Evolutionary conservation across 2,329 filamentous ascomycete genomes (phyloP), one percentile per base, ranked within the genome.

Genomic region (Zarea fungicola): DNA sequence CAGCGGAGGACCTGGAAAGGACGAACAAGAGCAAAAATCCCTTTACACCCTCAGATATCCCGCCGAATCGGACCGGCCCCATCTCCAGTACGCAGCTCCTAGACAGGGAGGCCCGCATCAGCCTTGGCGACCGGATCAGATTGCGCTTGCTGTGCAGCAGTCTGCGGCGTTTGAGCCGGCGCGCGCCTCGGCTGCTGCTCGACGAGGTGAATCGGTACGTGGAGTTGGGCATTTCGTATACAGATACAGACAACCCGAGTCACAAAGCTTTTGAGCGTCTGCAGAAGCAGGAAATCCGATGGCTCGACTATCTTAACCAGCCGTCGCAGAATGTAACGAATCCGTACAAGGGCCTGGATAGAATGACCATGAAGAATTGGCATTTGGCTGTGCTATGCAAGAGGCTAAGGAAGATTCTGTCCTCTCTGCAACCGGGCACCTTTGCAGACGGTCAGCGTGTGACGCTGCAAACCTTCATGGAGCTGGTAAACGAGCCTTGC

Each of bases 221-320:
- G 2, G 48, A 50, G 13, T 42, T 37, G 6, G 49, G 54, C 35
- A 18, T 48, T 25, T 19, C 7, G 6, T 13, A 53, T 55, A 6
- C 22, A 14, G n/a, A 39, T 11, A 6, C 35, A 4, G 35, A 9
- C 3, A 13, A 36, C 10, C 5, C 34, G 16, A 36, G 7, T 18
- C 19, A 39, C 16, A 10, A 11, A n/a, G 8, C 10, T 3, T 22
- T 42, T 21, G 26, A 21, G 16, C 40, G 26, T 6, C 18, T 42
- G 16, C 10, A 19, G 36, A 52, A 55, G 25, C 51, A 57, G 7
- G 67, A 69, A 28, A 48, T 65, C n/a, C 46, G 55, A 18, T 67
- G 65, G 64, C 54, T 70, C 31, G 54, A 56, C 42, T 63, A 64
- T 6, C 49, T 69, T 25, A 48, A 52, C 47, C 53, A 53, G 39